Percentiles rank a stretch among this genome's conserved stretches.
phyloP scores from a whole-genome alignment of 306 rosid species.

The Potentilla sterilis region DNA sequence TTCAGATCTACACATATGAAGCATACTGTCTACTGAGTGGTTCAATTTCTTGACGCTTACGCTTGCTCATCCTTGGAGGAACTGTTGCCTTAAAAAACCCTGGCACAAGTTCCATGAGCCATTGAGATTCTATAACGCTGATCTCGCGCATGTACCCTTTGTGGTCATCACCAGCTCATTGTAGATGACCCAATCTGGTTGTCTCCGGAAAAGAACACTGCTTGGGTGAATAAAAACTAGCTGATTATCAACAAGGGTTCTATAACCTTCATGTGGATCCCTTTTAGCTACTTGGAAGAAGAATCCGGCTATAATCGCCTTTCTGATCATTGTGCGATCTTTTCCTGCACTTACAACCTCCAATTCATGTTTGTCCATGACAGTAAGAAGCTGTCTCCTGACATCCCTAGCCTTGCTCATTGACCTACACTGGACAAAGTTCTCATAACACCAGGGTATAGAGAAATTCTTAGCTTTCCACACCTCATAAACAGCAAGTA shows the following conservation, averaged over 20 bases:
- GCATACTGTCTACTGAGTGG: slow-evolving; percentile 84
- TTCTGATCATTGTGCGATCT: slow-evolving; percentile 69
- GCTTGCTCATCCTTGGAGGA: slow-evolving; percentile 79
- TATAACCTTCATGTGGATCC: slow-evolving; percentile 88
- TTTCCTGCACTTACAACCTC: slow-evolving; percentile 86
- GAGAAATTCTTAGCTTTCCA: slow-evolving; percentile 80
- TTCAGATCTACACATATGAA: slow-evolving; percentile 28
- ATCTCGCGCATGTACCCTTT: slow-evolving; percentile 84
- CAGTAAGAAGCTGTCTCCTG: slow-evolving; percentile 77
- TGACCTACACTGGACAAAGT: slow-evolving; percentile 65
- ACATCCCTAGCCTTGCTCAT: slow-evolving; percentile 72
- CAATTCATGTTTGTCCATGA: slow-evolving; percentile 79
- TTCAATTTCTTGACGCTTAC: slow-evolving; percentile 77
- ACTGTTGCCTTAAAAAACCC: slow-evolving; percentile 77
- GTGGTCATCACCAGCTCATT: slow-evolving; percentile 93
- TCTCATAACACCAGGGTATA: slow-evolving; percentile 85
- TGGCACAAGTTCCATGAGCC: slow-evolving; percentile 91
- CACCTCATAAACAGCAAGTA: slow-evolving; percentile 84
- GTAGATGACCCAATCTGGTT: slow-evolving; percentile 91
- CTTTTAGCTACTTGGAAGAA: slow-evolving; percentile 78
- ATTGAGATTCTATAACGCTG: slow-evolving; percentile 74
- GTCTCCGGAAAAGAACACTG: slow-evolving; percentile 79
- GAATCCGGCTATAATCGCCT: slow-evolving; percentile 86
- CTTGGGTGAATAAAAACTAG: slow-evolving; percentile 81
- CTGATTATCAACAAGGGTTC: slow-evolving; percentile 85